Conservation (phyloP, 1,139 yeast species). For the Geotrichum europaeum region DNA sequence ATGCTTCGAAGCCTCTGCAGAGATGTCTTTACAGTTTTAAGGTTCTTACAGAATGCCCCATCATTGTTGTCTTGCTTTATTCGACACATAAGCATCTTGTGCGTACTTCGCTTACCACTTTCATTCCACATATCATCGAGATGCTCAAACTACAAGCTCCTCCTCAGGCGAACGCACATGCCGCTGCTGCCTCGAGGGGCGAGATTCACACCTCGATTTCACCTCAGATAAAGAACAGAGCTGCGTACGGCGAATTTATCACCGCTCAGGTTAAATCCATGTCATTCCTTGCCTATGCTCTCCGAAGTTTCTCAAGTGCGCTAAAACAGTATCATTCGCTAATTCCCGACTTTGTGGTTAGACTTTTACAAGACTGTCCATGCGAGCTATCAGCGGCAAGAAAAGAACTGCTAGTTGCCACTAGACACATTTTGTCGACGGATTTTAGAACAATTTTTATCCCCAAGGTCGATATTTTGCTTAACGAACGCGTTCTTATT, state of each 20-base stretch:
- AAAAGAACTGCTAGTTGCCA: slow-evolving; percentile 88
- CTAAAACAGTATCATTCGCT: slow-evolving; percentile 55
- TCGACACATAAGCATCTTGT: slow-evolving; percentile 80
- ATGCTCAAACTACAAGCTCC: slow-evolving; percentile 71
- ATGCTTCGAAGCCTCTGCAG: slow-evolving; percentile 37
- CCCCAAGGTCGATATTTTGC: slow-evolving; percentile 76
- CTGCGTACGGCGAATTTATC: slow-evolving; percentile 81
- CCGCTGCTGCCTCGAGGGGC: slow-evolving; percentile 51
- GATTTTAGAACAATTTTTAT: slow-evolving; percentile 77
- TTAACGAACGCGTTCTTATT: slow-evolving; percentile 79
- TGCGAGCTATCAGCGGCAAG: slow-evolving; percentile 91
- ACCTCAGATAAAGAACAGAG: slow-evolving; percentile 70
- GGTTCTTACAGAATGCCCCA: slow-evolving; percentile 93
- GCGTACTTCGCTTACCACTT: slow-evolving; percentile 61
- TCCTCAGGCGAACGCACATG: slow-evolving; percentile 64
- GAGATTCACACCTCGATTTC: slow-evolving; percentile 47
- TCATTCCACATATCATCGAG: slow-evolving; percentile 76
- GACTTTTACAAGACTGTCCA: slow-evolving; percentile 91
- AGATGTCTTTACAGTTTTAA: slow-evolving; percentile 78
- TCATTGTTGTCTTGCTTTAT: slow-evolving; percentile 86
- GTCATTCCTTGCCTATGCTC: slow-evolving; percentile 87
- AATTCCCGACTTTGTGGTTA: slow-evolving; percentile 81
- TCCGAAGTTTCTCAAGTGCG: slow-evolving; percentile 73
- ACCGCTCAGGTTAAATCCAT: slow-evolving; percentile 97
- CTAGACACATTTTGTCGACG: slow-evolving; percentile 87